These are phyloP conservation scores for Auricularia sp. DNA, from an alignment of 768 basidiomycete species.

Conservation along the genomic window DNA sequence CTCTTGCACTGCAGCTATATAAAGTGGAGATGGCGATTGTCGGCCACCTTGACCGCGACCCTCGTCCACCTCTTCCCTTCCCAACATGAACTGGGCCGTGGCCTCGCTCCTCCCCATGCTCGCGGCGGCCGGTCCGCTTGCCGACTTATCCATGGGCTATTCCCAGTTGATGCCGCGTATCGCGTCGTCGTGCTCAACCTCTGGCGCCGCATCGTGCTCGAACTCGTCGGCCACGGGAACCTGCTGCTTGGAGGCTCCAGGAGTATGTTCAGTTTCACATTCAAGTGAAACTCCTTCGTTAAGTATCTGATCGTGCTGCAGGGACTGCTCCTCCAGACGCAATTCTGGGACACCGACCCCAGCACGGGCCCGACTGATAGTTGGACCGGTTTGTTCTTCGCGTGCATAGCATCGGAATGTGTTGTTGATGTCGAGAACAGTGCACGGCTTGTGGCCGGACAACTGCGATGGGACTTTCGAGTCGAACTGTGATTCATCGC, in stretches of 20 bases:
- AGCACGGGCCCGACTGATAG: constrained; percentile 1
- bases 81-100: background rate
- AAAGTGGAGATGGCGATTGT: no score
- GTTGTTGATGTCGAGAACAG: background rate
- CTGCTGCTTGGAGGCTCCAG: background rate
- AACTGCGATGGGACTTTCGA: constrained; percentile 44
- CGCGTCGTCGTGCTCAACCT: background rate
- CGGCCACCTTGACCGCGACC: no score
- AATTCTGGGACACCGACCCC: constrained; percentile 5
- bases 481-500: constrained; percentile 30
- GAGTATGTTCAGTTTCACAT: background rate
- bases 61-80: no score
- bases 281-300: background rate
- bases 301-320: background rate
- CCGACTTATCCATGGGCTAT: background rate
- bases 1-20: no score
- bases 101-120: background rate
- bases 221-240: background rate
- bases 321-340: constrained; percentile 3
- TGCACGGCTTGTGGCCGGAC: constrained; percentile 2
- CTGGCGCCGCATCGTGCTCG: background rate
- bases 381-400: background rate
- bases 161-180: background rate
- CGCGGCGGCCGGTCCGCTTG: background rate
- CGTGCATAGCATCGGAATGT: background rate